These are phyloP conservation scores for Sechiopsis laciniata DNA, from an alignment of 306 rosid genomes.

Conservation along the genomic window DNA sequence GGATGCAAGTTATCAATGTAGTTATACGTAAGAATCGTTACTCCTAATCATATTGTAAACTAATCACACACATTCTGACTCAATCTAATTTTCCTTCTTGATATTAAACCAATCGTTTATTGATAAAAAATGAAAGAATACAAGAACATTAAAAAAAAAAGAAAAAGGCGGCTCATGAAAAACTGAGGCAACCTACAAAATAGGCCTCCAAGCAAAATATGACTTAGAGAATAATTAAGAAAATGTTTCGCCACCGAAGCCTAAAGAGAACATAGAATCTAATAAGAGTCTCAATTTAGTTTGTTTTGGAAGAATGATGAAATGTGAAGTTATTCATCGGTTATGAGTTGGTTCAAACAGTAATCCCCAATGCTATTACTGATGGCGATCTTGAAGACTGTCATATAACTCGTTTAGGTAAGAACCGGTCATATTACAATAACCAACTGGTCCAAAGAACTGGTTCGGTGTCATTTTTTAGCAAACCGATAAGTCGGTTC, in stretches of 20 bases:
- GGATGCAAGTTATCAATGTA: neutral
- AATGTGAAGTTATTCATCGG: constrained; percentile 6
- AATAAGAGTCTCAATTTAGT: neutral
- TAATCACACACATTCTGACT: neutral
- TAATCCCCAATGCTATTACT: too few relatives aligned
- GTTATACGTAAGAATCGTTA: neutral
- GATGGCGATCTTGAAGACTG: neutral
- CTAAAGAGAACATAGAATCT: too few relatives aligned
- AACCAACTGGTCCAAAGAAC: neutral
- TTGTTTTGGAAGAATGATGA: neutral
- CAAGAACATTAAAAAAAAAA: too few relatives aligned
- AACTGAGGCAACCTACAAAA: too few relatives aligned
- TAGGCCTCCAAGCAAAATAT: too few relatives aligned
- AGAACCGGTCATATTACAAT: neutral
- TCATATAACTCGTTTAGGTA: neutral
- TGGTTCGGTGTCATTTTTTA: too few relatives aligned
- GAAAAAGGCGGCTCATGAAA: too few relatives aligned
- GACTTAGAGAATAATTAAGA: too few relatives aligned
- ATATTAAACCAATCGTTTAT: too few relatives aligned
- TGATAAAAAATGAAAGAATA: too few relatives aligned
- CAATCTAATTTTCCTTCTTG: too few relatives aligned
- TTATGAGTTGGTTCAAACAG: neutral
- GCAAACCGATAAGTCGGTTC: too few relatives aligned
- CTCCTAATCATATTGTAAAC: neutral
- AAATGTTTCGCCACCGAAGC: neutral